Evolutionary conservation across 768 basidiomycete genomes (phyloP), one percentile per base, ranked within the genome.

Genomic region (Pluteus cervinus): DNA sequence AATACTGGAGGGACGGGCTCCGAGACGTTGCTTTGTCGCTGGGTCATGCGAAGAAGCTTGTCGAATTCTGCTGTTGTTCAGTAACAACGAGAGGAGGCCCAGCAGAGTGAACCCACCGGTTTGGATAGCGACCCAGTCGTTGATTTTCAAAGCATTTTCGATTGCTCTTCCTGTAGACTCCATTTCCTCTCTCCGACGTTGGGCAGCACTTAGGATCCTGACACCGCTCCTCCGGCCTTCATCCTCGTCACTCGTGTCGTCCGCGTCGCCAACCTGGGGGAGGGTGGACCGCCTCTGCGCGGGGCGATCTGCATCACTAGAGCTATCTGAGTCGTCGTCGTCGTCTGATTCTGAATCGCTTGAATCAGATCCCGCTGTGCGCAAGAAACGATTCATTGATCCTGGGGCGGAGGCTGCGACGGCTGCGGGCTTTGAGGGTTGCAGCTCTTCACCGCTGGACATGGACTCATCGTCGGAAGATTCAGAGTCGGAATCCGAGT

Each of bases 71-170:
- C 7, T 15, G 30, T 3, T 28, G 26, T 31, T 34, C 46, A 32
- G 35, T 7, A 24, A 11, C 29, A 41, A 29, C 22, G 28, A 21
- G 36, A 26, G 37, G 23, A 24, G 28, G 7, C 36, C n/a, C n/a
- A 29, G n/a, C 26, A 9, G 9, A 9, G 29, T 24, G 32, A 15
- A 58, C 78, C 39, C 50, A 91, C 93, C 93, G 42, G 75, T 82
- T 15, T 86, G 89, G 51, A 91, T 93, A 20, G 78, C 79, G 17
- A 83, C 81, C 96, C 96, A 99, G 63, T 99, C 92, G 51, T 93
- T 94, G 49, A 94, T 93, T 71, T 88, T 94, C 45, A 87, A 69
- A 14, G 84, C 92, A 55, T 99, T 98, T 32, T 94, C 89, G 68
- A 98, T 96, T 32, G 70, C 70, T 62, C 85, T 92, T 39, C 89